Evolutionary conservation across 1,284 basidiomycete species (phyloP).

Genomic region (Crepidotus sp.): DNA sequence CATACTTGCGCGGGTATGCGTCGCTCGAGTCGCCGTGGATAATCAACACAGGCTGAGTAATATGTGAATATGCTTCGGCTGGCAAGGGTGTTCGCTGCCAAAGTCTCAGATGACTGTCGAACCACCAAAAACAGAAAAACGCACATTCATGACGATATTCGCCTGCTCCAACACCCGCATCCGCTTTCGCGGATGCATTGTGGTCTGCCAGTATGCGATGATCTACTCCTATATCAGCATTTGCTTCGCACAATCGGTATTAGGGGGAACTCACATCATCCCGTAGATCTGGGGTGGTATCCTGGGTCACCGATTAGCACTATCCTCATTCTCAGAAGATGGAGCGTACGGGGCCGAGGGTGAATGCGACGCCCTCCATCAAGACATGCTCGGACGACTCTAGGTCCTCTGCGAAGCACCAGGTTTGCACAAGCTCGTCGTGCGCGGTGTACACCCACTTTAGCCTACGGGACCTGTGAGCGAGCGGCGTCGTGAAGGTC

Average conservation of each 20-base stretch:
- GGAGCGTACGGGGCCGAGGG: conserved; percentile 39
- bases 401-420: conserved; percentile 58
- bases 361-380: conserved; percentile 45
- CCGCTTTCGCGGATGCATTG: conserved; percentile 45
- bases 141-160: conserved; percentile 51
- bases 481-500: not conserved
- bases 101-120: too few relatives aligned
- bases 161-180: conserved; percentile 43
- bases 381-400: conserved; percentile 58
- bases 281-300: conserved; percentile 43
- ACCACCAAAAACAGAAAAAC: conserved; percentile 22
- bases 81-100: conserved; percentile 45
- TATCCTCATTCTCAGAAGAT: not conserved
- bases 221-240: conserved; percentile 33
- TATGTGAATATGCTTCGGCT: conserved; percentile 37
- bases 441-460: conserved; percentile 50
- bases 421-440: conserved; percentile 53
- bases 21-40: conserved; percentile 61
- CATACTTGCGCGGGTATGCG: conserved; percentile 45
- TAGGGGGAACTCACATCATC: conserved; percentile 41
- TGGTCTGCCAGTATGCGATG: conserved; percentile 53
- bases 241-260: not conserved
- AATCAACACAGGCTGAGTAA: conserved; percentile 59
- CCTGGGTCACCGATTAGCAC: conserved; percentile 26
- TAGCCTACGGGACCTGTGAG: conserved; percentile 30